A percentile compares a stretch with the other conserved stretches of the same genome.
Conservation (phyloP, 345 rosid genomes). For the Eucalyptus microcorys region DNA sequence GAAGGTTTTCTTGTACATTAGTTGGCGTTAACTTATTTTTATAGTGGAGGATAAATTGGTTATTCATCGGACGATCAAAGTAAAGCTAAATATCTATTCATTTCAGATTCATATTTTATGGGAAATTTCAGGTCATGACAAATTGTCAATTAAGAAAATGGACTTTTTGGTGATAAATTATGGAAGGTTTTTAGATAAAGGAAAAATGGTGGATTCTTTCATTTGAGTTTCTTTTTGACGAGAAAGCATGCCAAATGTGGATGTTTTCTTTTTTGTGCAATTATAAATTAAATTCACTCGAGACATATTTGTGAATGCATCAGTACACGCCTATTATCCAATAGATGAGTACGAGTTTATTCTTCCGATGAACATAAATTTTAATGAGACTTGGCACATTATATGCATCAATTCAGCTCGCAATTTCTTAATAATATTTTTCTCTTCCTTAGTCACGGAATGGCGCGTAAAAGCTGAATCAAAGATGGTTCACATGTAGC, state of each 20-base stretch:
- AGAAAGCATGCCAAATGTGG: background rate
- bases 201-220: background rate
- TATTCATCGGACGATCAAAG: background rate
- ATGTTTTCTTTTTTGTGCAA: background rate
- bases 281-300: background rate
- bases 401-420: background rate
- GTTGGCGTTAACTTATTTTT: background rate
- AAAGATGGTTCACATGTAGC: background rate
- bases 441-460: background rate
- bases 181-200: background rate
- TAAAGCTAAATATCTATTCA: background rate
- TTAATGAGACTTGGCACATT: background rate
- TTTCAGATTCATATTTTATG: background rate
- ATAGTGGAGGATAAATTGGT: background rate
- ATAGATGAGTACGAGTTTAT: background rate
- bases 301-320: background rate
- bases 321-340: rapidly evolving
- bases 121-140: background rate
- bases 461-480: background rate
- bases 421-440: background rate
- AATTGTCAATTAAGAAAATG: background rate
- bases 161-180: background rate
- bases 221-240: background rate
- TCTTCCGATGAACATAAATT: background rate
- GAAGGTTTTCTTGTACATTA: background rate